Percentiles rank a stretch among this genome's conserved stretches.
phyloP scores from a whole-genome alignment of 2,329 filamentous ascomycete species.

The Alternaria dauci region DNA sequence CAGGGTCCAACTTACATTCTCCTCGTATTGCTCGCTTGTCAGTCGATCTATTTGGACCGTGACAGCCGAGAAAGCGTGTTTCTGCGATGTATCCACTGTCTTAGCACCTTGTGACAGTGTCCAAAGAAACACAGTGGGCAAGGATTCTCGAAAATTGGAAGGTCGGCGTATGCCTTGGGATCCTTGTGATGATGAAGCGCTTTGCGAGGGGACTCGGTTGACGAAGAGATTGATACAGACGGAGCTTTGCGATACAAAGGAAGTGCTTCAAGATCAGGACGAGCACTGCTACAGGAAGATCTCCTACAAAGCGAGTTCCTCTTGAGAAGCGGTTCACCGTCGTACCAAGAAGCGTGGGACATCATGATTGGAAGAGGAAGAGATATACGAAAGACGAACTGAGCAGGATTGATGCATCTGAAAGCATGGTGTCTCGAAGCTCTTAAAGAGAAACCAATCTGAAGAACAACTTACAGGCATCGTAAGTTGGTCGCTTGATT shows the following conservation, averaged over 20 bases:
- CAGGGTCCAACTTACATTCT: slow-evolving; percentile 62
- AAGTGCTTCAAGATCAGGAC: slow-evolving; percentile 10
- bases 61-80: slow-evolving; percentile 88
- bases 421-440: slow-evolving; percentile 3
- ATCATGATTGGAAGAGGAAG: slow-evolving; percentile 18
- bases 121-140: slow-evolving; percentile 40
- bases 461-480: slow-evolving; percentile 42
- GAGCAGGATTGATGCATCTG: not conserved
- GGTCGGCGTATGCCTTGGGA: slow-evolving; percentile 28
- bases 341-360: slow-evolving; percentile 11
- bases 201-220: slow-evolving; percentile 18
- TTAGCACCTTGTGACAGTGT: slow-evolving; percentile 38
- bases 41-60: slow-evolving; percentile 91
- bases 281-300: slow-evolving; percentile 20
- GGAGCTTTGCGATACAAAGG: slow-evolving; percentile 13
- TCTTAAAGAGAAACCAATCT: slow-evolving; percentile 16
- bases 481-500: slow-evolving; percentile 12
- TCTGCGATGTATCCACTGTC: slow-evolving; percentile 38
- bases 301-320: slow-evolving; percentile 18
- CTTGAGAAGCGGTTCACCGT: slow-evolving; percentile 21
- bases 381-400: not conserved
- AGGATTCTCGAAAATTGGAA: slow-evolving; percentile 40
- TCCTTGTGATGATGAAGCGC: slow-evolving; percentile 39
- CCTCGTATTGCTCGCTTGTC: slow-evolving; percentile 87
- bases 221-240: slow-evolving; percentile 1